Evolutionary conservation across 2,329 filamentous ascomycete genomes (phyloP).

Genomic region (Aspergillus luchuensis): DNA sequence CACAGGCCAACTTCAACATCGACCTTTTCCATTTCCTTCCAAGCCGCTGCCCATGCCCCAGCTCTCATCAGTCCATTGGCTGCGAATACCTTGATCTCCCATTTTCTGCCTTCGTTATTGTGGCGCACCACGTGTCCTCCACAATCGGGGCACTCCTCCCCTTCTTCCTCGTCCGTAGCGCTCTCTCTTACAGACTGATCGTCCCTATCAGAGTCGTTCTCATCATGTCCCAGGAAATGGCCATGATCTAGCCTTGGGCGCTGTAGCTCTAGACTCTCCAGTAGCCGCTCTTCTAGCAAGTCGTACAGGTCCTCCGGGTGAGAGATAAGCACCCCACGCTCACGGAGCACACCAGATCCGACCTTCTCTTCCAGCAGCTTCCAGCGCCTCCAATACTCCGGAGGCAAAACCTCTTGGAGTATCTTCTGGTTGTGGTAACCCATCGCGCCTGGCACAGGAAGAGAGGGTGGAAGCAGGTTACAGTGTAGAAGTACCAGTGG

Average conservation of each 20-base stretch:
- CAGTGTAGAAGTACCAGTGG: constrained; percentile 64
- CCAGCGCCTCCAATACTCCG: constrained; percentile 48
- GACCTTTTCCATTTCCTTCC: constrained; percentile 98
- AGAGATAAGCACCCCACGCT: constrained; percentile 62
- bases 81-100: constrained; percentile 80
- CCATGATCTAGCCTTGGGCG: constrained; percentile 59
- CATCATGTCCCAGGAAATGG: constrained; percentile 54
- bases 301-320: constrained; percentile 66
- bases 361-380: constrained; percentile 58
- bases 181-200: constrained; percentile 35
- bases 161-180: constrained; percentile 41
- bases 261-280: constrained; percentile 62
- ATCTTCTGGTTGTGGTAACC: constrained; percentile 41
- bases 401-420: constrained; percentile 54
- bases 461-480: constrained; percentile 57
- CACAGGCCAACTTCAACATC: constrained; percentile 86
- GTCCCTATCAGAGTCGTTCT: constrained; percentile 29
- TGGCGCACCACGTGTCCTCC: constrained; percentile 50
- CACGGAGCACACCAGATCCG: constrained; percentile 56
- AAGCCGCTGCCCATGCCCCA: constrained; percentile 89
- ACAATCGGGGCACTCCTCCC: constrained; percentile 54
- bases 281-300: constrained; percentile 61
- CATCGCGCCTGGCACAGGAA: constrained; percentile 48
- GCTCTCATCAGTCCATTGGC: constrained; percentile 92
- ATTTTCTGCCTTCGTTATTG: constrained; percentile 55